Evolutionary conservation across 106 monocot species (phyloP).

Genomic region (Agapanthus africanus): DNA sequence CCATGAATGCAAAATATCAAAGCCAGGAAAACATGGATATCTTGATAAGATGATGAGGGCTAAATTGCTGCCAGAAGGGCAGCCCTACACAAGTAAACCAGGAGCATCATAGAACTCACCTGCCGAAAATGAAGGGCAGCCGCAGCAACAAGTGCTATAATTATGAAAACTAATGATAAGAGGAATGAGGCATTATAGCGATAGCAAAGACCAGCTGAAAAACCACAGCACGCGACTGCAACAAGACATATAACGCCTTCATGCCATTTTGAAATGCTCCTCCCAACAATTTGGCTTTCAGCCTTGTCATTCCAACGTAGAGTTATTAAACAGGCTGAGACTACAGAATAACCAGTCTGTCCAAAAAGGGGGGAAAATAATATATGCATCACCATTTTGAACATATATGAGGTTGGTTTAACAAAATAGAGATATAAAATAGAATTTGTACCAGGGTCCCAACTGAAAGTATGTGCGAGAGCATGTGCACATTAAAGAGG

Average conservation of each 20-base stretch:
- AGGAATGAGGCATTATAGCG: slow-evolving; percentile 52
- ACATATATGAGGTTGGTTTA: too few relatives aligned
- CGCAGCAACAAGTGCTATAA: slow-evolving; percentile 53
- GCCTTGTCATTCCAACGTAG: slow-evolving; percentile 74
- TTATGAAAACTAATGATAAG: slow-evolving; percentile 23
- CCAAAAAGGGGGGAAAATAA: too few relatives aligned
- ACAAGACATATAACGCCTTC: slow-evolving; percentile 72
- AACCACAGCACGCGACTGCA: slow-evolving; percentile 62
- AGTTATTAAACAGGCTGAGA: slow-evolving; percentile 84
- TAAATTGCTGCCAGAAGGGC: neutral
- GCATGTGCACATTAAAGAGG: slow-evolving; percentile 75
- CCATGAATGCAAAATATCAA: neutral
- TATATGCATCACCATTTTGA: too few relatives aligned
- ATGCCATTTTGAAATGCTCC: slow-evolving; percentile 36
- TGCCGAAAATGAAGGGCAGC: slow-evolving; percentile 79
- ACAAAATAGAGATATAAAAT: neutral
- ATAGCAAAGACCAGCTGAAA: slow-evolving; percentile 69
- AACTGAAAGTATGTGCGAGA: slow-evolving; percentile 97
- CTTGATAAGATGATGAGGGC: neutral
- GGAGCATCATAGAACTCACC: slow-evolving; percentile 30
- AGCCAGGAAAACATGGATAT: neutral
- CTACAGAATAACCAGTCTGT: slow-evolving; percentile 99
- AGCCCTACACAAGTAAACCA: neutral
- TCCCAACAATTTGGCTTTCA: slow-evolving; percentile 22
- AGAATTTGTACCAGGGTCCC: slow-evolving; percentile 67